Percentiles rank a stretch among this genome's conserved stretches.
These are phyloP conservation scores for Globisporangium acanthophoron DNA, from an alignment of 352 stramenopile species.

Conservation along the genomic window DNA sequence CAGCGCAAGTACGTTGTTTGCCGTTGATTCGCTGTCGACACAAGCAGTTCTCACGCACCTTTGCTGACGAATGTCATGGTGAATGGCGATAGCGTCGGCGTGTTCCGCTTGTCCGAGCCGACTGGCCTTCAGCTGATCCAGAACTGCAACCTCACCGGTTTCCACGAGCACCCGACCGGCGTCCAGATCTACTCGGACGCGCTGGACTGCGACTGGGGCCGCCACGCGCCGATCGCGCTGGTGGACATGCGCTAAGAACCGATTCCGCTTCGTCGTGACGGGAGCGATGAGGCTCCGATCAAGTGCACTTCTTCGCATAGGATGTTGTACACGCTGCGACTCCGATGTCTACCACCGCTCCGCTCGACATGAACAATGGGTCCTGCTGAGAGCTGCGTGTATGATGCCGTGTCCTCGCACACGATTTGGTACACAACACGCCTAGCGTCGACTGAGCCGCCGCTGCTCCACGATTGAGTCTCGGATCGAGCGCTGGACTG, in stretches of 20 bases:
- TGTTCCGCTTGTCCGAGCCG: constrained; percentile 81
- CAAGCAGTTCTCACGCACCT: neutral
- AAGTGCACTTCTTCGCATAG: neutral
- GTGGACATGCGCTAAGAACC: constrained; percentile 59
- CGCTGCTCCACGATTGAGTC: constrained; percentile 11
- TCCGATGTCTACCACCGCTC: neutral
- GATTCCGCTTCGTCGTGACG: neutral
- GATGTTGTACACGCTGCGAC: neutral
- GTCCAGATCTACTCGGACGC: constrained; percentile 79
- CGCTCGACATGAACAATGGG: neutral
- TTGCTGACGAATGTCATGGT: neutral
- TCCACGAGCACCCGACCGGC: constrained; percentile 77
- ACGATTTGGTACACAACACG: neutral
- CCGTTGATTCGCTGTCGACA: neutral
- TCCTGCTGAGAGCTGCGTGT: neutral
- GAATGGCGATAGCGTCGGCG: constrained; percentile 47
- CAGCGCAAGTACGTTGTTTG: constrained; percentile 38
- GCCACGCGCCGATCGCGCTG: constrained; percentile 26
- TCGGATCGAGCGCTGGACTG: constrained; percentile 8
- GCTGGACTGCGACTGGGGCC: constrained; percentile 64
- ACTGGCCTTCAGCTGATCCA: constrained; percentile 83
- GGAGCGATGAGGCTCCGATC: too few relatives aligned
- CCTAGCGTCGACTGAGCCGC: constrained; percentile 7
- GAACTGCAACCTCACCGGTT: constrained; percentile 81
- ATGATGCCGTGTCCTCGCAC: neutral